Percentiles rank a stretch among this genome's conserved stretches.
These are phyloP conservation scores for Fraxinus albicans DNA, from an alignment of 305 asterid species.

Conservation along the genomic window DNA sequence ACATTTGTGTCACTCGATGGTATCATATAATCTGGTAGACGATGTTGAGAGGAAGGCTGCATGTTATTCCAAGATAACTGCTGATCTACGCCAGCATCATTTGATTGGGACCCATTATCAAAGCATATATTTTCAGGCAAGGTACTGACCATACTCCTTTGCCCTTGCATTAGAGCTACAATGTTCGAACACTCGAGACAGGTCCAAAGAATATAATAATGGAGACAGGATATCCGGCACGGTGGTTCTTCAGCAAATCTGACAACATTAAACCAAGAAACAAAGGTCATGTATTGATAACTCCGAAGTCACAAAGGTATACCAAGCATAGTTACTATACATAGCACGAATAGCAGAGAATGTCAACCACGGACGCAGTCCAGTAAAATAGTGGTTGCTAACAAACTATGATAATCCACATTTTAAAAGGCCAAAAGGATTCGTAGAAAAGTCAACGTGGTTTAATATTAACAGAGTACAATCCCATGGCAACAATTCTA, in stretches of 20 bases:
- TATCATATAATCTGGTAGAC: slow-evolving; percentile 46
- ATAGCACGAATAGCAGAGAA: not conserved
- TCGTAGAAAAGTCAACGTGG: not conserved
- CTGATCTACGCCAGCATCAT: slow-evolving; percentile 59
- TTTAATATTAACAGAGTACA: not conserved
- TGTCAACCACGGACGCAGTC: not conserved
- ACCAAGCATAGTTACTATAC: not conserved
- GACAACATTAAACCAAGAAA: slow-evolving; percentile 25
- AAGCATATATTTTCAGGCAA: slow-evolving; percentile 67
- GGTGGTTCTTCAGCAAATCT: slow-evolving; percentile 38
- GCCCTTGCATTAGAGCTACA: slow-evolving; percentile 84
- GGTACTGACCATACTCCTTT: slow-evolving; percentile 58
- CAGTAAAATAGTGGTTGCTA: not conserved
- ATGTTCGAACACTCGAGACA: slow-evolving; percentile 21
- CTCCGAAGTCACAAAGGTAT: not conserved
- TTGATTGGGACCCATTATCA: slow-evolving; percentile 62
- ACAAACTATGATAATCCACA: not conserved
- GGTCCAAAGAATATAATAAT: not conserved
- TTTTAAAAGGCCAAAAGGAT: not conserved
- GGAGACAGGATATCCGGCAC: slow-evolving; percentile 18
- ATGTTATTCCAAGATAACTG: slow-evolving; percentile 64
- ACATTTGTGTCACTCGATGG: slow-evolving; percentile 37
- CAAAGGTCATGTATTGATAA: not conserved
- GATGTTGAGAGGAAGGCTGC: slow-evolving; percentile 51
- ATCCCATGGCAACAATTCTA: not conserved